A percentile compares a stretch with the other conserved stretches of the same genome.
Evolutionary conservation across 805 yeast genomes (phyloP).

Genomic region (Cyberlindnera petersonii): DNA sequence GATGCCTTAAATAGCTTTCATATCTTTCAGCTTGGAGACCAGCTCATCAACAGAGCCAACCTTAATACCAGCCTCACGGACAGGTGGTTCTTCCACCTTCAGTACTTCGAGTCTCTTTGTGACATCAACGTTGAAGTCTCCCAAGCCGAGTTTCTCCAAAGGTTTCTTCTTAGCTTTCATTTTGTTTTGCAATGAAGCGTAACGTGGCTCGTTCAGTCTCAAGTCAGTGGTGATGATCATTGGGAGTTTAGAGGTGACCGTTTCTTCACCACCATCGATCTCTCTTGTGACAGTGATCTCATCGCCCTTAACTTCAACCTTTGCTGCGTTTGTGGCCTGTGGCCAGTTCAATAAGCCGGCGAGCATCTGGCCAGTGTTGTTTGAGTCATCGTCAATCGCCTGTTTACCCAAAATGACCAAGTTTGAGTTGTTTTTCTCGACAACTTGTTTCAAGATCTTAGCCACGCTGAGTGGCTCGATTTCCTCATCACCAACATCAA

Average conservation of each 20-base stretch:
- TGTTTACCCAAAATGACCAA: conserved; percentile 91
- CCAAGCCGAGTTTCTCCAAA: conserved; percentile 57
- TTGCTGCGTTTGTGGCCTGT: conserved; percentile 92
- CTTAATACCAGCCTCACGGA: conserved; percentile 75
- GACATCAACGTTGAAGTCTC: conserved; percentile 64
- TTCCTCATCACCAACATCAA: conserved; percentile 68
- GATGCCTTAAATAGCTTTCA: conserved; percentile 26
- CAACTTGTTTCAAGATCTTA: conserved; percentile 71
- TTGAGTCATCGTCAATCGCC: conserved; percentile 92
- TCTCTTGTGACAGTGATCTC: conserved; percentile 77
- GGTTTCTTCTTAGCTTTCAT: conserved; percentile 99
- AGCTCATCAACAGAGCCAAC: conserved; percentile 82
- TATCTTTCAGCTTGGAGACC: conserved; percentile 69
- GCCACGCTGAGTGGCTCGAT: conserved; percentile 90
- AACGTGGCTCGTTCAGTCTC: conserved; percentile 91
- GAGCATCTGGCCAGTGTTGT: conserved; percentile 94
- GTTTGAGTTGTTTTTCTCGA: conserved; percentile 67
- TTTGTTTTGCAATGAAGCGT: conserved; percentile 91
- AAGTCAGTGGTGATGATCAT: conserved; percentile 87
- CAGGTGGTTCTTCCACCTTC: conserved; percentile 81
- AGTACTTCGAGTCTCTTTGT: conserved; percentile 61
- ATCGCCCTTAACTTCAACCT: conserved; percentile 60
- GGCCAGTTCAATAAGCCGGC: conserved; percentile 95
- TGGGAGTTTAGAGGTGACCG: conserved; percentile 74
- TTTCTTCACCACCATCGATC: conserved; percentile 92